phyloP scores from a whole-genome alignment of 2,329 filamentous ascomycete species.

The Xylaria sp. region DNA sequence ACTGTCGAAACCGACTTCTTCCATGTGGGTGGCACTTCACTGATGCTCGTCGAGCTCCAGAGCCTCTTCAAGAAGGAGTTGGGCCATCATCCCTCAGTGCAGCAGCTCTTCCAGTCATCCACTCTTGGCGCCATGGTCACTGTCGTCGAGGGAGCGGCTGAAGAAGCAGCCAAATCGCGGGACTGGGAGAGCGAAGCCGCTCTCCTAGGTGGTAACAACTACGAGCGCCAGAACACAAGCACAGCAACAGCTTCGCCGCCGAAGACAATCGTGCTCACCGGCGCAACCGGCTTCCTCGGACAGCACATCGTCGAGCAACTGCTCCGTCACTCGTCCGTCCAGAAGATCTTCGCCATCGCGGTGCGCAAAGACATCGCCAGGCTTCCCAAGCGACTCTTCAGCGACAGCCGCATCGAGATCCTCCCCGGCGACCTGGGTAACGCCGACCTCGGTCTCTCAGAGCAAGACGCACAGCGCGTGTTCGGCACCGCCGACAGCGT shows the following conservation, averaged over 20 bases:
- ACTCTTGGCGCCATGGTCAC: neutral
- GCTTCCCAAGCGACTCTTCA: constrained; percentile 34
- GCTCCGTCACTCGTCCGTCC: neutral
- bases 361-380: constrained; percentile 16
- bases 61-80: too few species aligned
- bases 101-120: neutral
- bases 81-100: neutral
- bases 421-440: constrained; percentile 27
- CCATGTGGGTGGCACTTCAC: too few species aligned
- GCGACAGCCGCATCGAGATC: neutral
- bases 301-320: constrained; percentile 22
- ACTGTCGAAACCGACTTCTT: too few species aligned
- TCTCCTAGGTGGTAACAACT: neutral
- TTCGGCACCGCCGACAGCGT: constrained; percentile 52
- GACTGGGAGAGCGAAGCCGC: constrained; percentile 36
- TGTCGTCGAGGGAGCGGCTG: neutral
- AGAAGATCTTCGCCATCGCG: constrained; percentile 33
- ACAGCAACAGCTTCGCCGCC: neutral
- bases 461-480: constrained; percentile 41
- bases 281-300: constrained; percentile 34
- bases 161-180: neutral
- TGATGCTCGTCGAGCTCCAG: too few species aligned
- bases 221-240: neutral
- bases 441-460: constrained; percentile 48
- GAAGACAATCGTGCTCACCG: constrained; percentile 36